Conservation (phyloP, 2,329 filamentous ascomycete genomes). For the Pochonia chlamydosporia region DNA sequence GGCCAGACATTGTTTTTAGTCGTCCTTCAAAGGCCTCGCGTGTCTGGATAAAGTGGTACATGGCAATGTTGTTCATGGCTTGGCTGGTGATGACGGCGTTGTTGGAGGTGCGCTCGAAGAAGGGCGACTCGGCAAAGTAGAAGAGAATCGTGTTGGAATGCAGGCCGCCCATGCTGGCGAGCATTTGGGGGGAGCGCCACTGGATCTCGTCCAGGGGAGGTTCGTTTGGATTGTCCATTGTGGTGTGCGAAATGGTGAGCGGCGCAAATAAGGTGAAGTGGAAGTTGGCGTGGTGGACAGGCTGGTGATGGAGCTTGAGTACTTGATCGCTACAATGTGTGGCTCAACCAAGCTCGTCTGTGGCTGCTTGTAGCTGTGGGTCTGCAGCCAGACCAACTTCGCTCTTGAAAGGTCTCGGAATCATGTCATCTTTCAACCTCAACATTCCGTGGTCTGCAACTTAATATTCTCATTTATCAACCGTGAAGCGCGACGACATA, state of each 20-base stretch:
- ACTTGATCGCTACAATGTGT: too few species aligned
- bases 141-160: slow-evolving; percentile 61
- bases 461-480: too few species aligned
- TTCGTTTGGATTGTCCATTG: slow-evolving; percentile 41
- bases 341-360: too few species aligned
- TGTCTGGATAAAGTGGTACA: slow-evolving; percentile 52
- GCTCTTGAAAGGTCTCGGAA: too few species aligned
- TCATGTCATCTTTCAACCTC: background rate
- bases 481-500: too few species aligned
- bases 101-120: slow-evolving; percentile 63
- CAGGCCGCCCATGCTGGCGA: slow-evolving; percentile 49
- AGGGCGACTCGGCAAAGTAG: slow-evolving; percentile 63
- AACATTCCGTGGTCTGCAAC: too few species aligned
- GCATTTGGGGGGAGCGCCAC: slow-evolving; percentile 50
- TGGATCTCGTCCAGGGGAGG: slow-evolving; percentile 61
- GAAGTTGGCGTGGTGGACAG: background rate
- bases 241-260: background rate
- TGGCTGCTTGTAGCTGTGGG: too few species aligned
- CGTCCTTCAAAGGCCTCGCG: slow-evolving; percentile 59
- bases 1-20: slow-evolving; percentile 57
- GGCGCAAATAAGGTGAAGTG: background rate
- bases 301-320: background rate
- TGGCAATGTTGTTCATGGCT: slow-evolving; percentile 54
- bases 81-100: slow-evolving; percentile 59
- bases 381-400: too few species aligned